phyloP scores from a whole-genome alignment of 2,329 filamentous ascomycete genomes.

The Byssothecium circinans region DNA sequence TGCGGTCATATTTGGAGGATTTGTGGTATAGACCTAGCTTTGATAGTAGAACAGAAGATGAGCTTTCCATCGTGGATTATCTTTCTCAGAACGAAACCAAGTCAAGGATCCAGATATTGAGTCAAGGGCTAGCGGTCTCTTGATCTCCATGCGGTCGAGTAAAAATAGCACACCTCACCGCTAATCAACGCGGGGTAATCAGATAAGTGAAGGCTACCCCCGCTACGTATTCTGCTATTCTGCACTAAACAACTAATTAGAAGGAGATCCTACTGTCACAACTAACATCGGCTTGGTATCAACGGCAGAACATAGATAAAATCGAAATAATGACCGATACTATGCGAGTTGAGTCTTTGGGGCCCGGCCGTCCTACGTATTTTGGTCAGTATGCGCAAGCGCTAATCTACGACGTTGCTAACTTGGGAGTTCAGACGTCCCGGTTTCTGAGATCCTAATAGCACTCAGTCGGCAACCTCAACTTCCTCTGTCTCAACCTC shows the following conservation, averaged over 20 bases:
- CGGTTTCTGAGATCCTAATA: background rate
- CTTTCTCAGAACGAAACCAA: conserved; percentile 1
- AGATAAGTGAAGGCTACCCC: too few species aligned
- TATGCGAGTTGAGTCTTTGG: background rate
- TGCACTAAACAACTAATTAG: too few species aligned
- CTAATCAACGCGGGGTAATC: too few species aligned
- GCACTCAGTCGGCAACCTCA: background rate
- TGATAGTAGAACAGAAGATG: conserved; percentile 3
- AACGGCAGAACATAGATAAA: background rate
- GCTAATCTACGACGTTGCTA: background rate
- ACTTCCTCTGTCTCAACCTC: background rate
- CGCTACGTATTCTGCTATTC: background rate
- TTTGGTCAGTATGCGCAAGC: background rate
- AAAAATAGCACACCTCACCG: too few species aligned
- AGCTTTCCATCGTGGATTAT: conserved; percentile 9
- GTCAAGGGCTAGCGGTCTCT: background rate
- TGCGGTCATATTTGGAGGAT: conserved; percentile 7
- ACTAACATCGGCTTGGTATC: background rate
- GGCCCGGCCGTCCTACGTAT: background rate
- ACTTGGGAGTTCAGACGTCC: background rate
- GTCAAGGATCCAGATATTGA: conserved; percentile 6
- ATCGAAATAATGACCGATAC: background rate
- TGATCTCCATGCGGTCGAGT: background rate
- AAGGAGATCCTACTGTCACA: background rate
- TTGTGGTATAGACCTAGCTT: conserved; percentile 7